Conservation (phyloP, 768 basidiomycete species). For the Amanita polypyramis region DNA sequence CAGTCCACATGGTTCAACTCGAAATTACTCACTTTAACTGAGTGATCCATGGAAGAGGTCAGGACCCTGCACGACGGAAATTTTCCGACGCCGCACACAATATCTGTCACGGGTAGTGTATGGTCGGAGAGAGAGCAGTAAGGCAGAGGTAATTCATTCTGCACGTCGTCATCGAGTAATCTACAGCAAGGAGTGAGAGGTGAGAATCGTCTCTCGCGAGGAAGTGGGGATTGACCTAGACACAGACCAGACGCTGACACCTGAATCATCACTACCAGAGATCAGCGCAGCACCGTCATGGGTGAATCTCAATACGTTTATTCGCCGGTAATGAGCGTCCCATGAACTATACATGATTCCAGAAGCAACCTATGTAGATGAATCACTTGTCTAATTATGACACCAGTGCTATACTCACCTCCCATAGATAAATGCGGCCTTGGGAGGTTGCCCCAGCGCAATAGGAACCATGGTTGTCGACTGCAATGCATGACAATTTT, state of each 20-base stretch:
- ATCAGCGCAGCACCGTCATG: constrained; percentile 70
- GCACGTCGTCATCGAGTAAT: constrained; percentile 64
- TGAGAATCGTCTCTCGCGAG: constrained; percentile 8
- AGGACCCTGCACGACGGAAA: constrained; percentile 73
- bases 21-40: constrained; percentile 61
- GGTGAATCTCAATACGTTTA: constrained; percentile 78
- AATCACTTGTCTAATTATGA: constrained; percentile 5
- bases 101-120: constrained; percentile 79
- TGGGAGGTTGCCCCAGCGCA: constrained; percentile 84
- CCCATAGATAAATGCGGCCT: constrained; percentile 93
- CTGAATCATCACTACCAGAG: constrained; percentile 87
- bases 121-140: constrained; percentile 83
- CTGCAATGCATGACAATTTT: constrained; percentile 69
- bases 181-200: constrained; percentile 26
- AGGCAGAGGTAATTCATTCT: constrained; percentile 66
- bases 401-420: constrained; percentile 44
- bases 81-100: constrained; percentile 67
- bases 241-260: constrained; percentile 81
- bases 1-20: constrained; percentile 7
- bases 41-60: constrained; percentile 80
- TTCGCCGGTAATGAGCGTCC: constrained; percentile 92
- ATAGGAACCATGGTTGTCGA: constrained; percentile 63
- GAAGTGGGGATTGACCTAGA: constrained; percentile 50
- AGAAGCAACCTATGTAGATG: constrained; percentile 59
- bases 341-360: constrained; percentile 87